Percentiles rank a stretch among this genome's conserved stretches.
Conservation (phyloP, 2,329 filamentous ascomycete species). For the Botrytis fragariae region DNA sequence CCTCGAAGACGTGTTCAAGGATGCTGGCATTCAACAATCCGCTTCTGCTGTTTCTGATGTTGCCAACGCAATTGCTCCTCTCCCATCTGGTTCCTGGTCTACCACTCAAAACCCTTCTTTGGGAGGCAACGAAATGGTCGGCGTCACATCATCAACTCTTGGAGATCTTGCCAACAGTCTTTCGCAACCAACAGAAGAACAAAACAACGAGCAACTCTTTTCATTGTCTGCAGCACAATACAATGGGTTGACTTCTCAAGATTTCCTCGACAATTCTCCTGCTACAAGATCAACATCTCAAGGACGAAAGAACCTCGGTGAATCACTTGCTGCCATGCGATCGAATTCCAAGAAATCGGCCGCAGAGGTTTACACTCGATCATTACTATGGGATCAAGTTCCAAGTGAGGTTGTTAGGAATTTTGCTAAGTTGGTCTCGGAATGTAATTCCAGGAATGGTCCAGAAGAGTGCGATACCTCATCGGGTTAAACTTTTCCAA, state of each 20-base stretch:
- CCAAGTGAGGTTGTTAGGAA: constrained; percentile 87
- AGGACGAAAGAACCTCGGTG: constrained; percentile 71
- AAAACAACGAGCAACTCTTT: constrained; percentile 86
- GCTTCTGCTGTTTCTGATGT: constrained; percentile 34
- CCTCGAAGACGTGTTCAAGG: constrained; percentile 78
- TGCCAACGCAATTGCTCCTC: constrained; percentile 44
- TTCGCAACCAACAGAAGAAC: constrained; percentile 74
- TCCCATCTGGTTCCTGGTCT: constrained; percentile 53
- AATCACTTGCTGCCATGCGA: constrained; percentile 78
- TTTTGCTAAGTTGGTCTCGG: constrained; percentile 87
- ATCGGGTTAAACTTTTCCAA: constrained; percentile 6
- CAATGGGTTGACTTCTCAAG: constrained; percentile 74
- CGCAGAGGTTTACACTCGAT: constrained; percentile 89
- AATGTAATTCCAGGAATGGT: constrained; percentile 53
- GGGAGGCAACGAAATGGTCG: constrained; percentile 46
- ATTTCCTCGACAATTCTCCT: constrained; percentile 61
- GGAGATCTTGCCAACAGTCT: constrained; percentile 66
- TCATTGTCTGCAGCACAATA: constrained; percentile 84
- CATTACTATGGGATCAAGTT: constrained; percentile 91
- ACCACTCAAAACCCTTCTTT: constrained; percentile 42
- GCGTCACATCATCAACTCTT: constrained; percentile 58
- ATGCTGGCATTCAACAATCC: constrained; percentile 59
- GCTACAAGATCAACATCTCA: constrained; percentile 53
- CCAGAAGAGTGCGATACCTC: constrained; percentile 30
- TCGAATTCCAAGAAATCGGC: constrained; percentile 67